A percentile compares a stretch with the other conserved stretches of the same genome.
Evolutionary conservation across 2,329 filamentous ascomycete species (phyloP).

Genomic region (Rhynchosporium graminicola): DNA sequence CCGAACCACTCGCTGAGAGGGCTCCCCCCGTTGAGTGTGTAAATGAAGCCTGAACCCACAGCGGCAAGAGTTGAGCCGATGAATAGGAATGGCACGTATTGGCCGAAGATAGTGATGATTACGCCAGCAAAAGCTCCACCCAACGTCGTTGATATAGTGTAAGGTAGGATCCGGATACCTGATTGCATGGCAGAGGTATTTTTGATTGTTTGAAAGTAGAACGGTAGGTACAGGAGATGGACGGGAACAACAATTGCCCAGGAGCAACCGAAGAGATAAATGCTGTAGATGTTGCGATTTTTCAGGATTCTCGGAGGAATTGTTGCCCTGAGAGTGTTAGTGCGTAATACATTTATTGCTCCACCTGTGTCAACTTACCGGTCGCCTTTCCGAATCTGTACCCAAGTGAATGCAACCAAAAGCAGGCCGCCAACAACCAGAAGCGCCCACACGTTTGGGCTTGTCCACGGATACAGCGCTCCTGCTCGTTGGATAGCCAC

Average conservation of each 20-base stretch:
- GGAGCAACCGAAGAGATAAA: constrained; percentile 33
- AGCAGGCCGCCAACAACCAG: too few relatives aligned
- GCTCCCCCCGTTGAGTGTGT: constrained; percentile 44
- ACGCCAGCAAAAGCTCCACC: constrained; percentile 25
- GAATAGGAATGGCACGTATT: constrained; percentile 32
- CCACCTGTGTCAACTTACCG: too few relatives aligned
- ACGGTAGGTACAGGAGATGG: constrained; percentile 47
- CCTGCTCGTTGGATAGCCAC: too few relatives aligned
- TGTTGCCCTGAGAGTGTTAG: background rate
- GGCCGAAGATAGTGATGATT: constrained; percentile 32
- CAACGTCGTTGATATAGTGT: constrained; percentile 28
- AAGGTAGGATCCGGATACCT: constrained; percentile 43
- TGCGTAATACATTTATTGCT: background rate
- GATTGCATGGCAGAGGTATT: constrained; percentile 39
- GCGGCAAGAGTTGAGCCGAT: background rate
- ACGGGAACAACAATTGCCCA: constrained; percentile 37
- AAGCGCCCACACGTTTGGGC: too few relatives aligned
- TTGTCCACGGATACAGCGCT: too few relatives aligned
- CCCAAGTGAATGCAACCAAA: too few relatives aligned
- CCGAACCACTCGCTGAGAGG: constrained; percentile 48
- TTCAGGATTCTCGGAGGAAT: background rate
- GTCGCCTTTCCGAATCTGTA: too few relatives aligned
- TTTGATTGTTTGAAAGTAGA: constrained; percentile 51
- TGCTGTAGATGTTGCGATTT: background rate
- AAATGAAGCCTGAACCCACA: constrained; percentile 32